A percentile compares a stretch with the other conserved stretches of the same genome.
Evolutionary conservation across 805 yeast species (phyloP).

Genomic region (Candida ascalaphidarum): DNA sequence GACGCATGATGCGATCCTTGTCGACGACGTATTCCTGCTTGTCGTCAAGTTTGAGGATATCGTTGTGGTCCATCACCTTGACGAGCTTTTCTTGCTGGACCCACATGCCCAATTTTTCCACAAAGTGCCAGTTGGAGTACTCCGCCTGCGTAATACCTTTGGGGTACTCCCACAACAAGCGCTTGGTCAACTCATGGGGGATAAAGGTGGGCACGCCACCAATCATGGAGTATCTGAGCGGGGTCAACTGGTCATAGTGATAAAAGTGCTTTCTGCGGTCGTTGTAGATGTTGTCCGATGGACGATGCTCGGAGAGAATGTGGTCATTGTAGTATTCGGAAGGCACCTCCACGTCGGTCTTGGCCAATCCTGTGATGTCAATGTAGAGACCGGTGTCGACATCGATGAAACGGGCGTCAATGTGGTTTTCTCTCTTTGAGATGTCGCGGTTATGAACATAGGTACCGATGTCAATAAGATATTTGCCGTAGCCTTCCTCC

Average conservation of each 20-base stretch:
- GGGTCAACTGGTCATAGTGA: constrained; percentile 6
- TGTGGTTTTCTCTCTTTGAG: constrained; percentile 5
- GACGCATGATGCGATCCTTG: constrained; percentile 5
- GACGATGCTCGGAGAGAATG: constrained; percentile 1
- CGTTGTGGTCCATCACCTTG: constrained; percentile 4
- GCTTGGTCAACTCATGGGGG: constrained; percentile 4
- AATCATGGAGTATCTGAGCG: constrained; percentile 8
- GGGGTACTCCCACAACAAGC: constrained; percentile 5
- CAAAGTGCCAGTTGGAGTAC: constrained; percentile 7
- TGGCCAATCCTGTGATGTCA: constrained; percentile 8
- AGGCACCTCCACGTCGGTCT: constrained; percentile 5
- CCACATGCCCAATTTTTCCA: constrained; percentile 8
- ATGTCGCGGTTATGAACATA: constrained; percentile 7
- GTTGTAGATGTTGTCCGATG: constrained; percentile 6
- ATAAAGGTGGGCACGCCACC: constrained; percentile 7
- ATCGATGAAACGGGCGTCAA: constrained; percentile 9
- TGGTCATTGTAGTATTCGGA: constrained; percentile 3
- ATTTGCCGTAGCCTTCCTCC: constrained; percentile 7
- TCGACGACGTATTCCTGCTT: constrained; percentile 2
- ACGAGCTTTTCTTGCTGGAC: constrained; percentile 3
- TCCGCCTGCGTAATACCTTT: constrained; percentile 4
- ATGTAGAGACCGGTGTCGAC: constrained; percentile 9
- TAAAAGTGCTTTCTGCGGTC: constrained; percentile 9
- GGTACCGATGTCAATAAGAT: constrained; percentile 8
- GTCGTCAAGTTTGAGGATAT: constrained; percentile 2